Evolutionary conservation across 345 rosid species (phyloP).

Genomic region (Rhizophora apiculata): DNA sequence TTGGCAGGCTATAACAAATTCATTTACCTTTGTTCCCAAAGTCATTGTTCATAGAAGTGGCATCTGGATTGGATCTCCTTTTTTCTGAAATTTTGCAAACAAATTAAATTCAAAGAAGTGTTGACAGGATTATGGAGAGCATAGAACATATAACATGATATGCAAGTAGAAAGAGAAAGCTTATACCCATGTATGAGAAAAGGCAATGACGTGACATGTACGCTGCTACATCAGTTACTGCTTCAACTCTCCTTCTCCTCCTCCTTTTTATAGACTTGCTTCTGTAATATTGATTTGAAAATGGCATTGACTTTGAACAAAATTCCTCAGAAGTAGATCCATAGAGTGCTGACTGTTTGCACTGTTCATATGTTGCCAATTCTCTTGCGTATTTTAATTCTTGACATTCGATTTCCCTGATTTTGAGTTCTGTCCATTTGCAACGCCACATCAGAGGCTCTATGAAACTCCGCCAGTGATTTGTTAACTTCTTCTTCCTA

Average conservation of each 20-base stretch:
- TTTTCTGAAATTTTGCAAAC: slow-evolving; percentile 46
- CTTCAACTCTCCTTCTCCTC: neutral
- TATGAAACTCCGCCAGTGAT: slow-evolving; percentile 19
- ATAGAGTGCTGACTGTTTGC: slow-evolving; percentile 38
- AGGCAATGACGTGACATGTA: slow-evolving; percentile 60
- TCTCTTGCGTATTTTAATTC: neutral
- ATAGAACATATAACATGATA: slow-evolving; percentile 11
- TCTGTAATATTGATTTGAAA: slow-evolving; percentile 45
- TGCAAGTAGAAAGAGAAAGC: slow-evolving; percentile 18
- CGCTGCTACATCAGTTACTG: slow-evolving; percentile 21
- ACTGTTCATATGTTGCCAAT: neutral
- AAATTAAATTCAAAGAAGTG: neutral
- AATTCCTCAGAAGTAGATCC: slow-evolving; percentile 47
- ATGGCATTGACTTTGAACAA: slow-evolving; percentile 68
- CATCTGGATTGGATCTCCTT: slow-evolving; percentile 59
- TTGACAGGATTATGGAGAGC: neutral
- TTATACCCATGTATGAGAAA: slow-evolving; percentile 65
- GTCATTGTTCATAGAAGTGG: slow-evolving; percentile 51
- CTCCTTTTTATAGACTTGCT: slow-evolving; percentile 31
- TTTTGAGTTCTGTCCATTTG: slow-evolving; percentile 11
- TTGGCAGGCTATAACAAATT: neutral
- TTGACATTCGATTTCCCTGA: neutral
- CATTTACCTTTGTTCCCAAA: slow-evolving; percentile 48
- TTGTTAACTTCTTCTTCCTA: slow-evolving; percentile 59
- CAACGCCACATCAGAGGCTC: slow-evolving; percentile 17